These are phyloP conservation scores for Pseudonectria buxi DNA, from an alignment of 2,329 filamentous ascomycete species.

Conservation along the genomic window DNA sequence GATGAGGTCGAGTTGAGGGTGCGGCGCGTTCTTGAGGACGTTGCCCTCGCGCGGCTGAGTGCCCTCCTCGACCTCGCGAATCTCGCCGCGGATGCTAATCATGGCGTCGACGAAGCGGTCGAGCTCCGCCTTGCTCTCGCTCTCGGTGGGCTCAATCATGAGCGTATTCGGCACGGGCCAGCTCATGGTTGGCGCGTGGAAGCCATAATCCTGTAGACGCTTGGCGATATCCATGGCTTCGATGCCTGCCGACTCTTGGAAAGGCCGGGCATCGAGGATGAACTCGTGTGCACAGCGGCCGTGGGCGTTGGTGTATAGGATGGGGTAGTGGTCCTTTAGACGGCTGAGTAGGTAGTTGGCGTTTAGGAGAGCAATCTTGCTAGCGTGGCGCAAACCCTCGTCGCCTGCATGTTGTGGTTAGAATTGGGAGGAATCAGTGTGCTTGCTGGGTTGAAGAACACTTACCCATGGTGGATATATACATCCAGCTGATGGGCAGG, in stretches of 20 bases:
- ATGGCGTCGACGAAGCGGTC: constrained; percentile 90
- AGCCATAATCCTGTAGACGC: constrained; percentile 93
- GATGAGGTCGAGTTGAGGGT: constrained; percentile 76
- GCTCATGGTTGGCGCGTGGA: constrained; percentile 95
- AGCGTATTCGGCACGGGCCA: constrained; percentile 93
- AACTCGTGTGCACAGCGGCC: constrained; percentile 95
- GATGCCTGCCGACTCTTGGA: constrained; percentile 74
- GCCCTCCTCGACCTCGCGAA: constrained; percentile 75
- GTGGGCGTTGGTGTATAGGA: constrained; percentile 87
- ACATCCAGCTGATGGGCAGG: constrained; percentile 88
- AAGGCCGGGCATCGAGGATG: constrained; percentile 81
- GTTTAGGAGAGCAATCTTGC: constrained; percentile 87
- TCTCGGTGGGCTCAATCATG: constrained; percentile 97
- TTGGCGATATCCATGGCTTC: constrained; percentile 96
- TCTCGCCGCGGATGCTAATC: constrained; percentile 79
- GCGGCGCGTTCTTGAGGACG: constrained; percentile 82
- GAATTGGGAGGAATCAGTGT: too few relatives aligned
- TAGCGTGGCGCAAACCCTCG: constrained; percentile 77
- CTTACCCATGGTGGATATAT: constrained; percentile 87
- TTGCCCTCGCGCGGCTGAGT: constrained; percentile 68
- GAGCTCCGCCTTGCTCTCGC: constrained; percentile 84
- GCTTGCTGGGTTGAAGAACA: constrained; percentile 1
- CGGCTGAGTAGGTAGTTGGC: constrained; percentile 93
- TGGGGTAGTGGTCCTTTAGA: constrained; percentile 77
- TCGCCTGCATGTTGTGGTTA: constrained; percentile 10